Evolutionary conservation across 192 early-diverging fungal species (phyloP).

Genomic region (Geranomyces michiganensis): DNA sequence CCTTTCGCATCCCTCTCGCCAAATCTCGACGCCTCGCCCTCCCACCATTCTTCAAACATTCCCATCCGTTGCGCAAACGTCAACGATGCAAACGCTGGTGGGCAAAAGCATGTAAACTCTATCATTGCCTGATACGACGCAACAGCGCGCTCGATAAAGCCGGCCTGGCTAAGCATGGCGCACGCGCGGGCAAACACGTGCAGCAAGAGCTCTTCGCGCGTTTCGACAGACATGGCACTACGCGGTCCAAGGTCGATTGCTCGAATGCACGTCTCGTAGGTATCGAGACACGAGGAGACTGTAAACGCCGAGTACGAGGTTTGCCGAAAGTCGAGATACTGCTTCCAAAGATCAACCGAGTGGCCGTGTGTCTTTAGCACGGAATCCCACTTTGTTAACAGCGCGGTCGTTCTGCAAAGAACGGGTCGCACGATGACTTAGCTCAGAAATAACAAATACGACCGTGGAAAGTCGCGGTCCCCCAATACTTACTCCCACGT

Average conservation of each 20-base stretch:
- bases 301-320: constrained; percentile 46
- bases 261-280: constrained; percentile 40
- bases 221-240: constrained; percentile 17
- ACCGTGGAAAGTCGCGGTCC: neutral
- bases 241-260: constrained; percentile 1
- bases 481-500: constrained; percentile 32
- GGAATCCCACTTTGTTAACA: constrained; percentile 49
- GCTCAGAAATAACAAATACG: too few species aligned
- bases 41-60: constrained; percentile 55
- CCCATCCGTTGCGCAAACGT: constrained; percentile 40
- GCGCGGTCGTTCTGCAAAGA: constrained; percentile 6
- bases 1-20: constrained; percentile 45
- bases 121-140: constrained; percentile 51
- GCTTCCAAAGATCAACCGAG: constrained; percentile 42
- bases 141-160: constrained; percentile 48
- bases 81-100: constrained; percentile 34
- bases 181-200: constrained; percentile 42
- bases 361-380: constrained; percentile 30
- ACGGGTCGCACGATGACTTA: too few species aligned
- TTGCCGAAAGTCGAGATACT: constrained; percentile 51
- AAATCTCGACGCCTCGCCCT: constrained; percentile 45
- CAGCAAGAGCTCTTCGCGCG: constrained; percentile 31
- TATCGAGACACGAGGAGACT: constrained; percentile 37
- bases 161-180: constrained; percentile 24
- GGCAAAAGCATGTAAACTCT: constrained; percentile 53